A percentile compares a stretch with the other conserved stretches of the same genome.
phyloP scores from a whole-genome alignment of 768 basidiomycete genomes.

The Serpula lacrymans region DNA sequence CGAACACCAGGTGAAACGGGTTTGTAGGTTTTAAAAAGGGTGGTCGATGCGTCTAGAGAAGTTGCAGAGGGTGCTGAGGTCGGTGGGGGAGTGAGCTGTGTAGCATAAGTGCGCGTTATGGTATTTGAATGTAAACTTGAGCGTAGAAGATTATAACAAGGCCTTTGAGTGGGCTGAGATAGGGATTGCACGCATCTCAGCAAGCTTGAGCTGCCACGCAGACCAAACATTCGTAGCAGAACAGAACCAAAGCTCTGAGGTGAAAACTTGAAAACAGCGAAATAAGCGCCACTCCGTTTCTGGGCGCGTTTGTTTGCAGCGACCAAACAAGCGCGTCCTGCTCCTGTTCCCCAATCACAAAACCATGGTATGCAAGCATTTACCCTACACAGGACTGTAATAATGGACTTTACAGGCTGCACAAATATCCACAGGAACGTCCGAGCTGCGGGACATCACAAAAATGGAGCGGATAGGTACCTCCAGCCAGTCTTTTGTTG shows the following conservation, averaged over 20 bases:
- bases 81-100: conserved; percentile 24
- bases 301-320: conserved; percentile 23
- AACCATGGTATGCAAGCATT: conserved; percentile 24
- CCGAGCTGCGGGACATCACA: conserved; percentile 81
- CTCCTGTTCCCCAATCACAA: conserved; percentile 10
- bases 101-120: conserved; percentile 33
- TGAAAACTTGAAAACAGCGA: not conserved
- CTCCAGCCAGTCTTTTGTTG: conserved; percentile 10
- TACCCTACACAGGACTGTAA: conserved; percentile 5
- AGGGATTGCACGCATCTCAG: conserved; percentile 13
- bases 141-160: conserved; percentile 7
- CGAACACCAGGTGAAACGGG: conserved; percentile 85
- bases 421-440: conserved; percentile 73
- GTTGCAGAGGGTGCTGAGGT: conserved; percentile 27
- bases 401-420: conserved; percentile 42
- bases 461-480: conserved; percentile 94
- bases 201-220: conserved; percentile 16
- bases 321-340: conserved; percentile 31
- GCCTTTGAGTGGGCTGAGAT: conserved; percentile 4
- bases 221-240: conserved; percentile 11
- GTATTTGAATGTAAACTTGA: no score
- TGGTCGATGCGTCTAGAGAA: conserved; percentile 40
- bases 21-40: conserved; percentile 84
- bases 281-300: conserved; percentile 6
- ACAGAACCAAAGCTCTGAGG: not conserved